These are phyloP conservation scores for Physcomitrium patens DNA, from an alignment of 225 moss, liverwort and hornwort species.

Conservation along the genomic window DNA sequence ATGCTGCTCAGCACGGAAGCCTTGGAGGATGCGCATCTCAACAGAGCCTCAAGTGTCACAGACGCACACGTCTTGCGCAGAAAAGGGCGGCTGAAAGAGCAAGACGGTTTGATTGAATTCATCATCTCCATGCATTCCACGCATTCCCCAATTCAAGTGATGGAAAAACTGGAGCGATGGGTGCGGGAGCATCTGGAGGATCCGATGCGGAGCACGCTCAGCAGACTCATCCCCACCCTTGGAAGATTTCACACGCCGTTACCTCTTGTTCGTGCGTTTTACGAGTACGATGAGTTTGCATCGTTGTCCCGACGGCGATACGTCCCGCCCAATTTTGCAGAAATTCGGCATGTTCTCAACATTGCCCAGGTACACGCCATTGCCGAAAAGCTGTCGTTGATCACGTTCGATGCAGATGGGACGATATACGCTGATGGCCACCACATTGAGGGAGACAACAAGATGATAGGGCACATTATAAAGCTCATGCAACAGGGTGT, in stretches of 20 bases:
- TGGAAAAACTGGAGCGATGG: slow-evolving; percentile 95
- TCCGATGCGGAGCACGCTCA: slow-evolving; percentile 75
- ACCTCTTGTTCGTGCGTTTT: slow-evolving; percentile 78
- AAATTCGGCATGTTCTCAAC: slow-evolving; percentile 90
- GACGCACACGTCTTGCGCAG: slow-evolving; percentile 91
- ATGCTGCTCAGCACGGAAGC: slow-evolving; percentile 91
- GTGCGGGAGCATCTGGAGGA: slow-evolving; percentile 90
- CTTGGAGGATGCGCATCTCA: slow-evolving; percentile 84
- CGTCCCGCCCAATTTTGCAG: slow-evolving; percentile 94
- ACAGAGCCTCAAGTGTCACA: slow-evolving; percentile 82
- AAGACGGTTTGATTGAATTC: slow-evolving; percentile 93
- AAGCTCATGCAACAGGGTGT: slow-evolving; percentile 76
- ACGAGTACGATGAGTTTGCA: slow-evolving; percentile 94
- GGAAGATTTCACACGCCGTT: slow-evolving; percentile 84
- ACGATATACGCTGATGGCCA: slow-evolving; percentile 94
- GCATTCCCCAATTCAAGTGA: slow-evolving; percentile 87
- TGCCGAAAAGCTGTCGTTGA: slow-evolving; percentile 70
- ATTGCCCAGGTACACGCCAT: slow-evolving; percentile 96
- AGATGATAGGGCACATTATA: slow-evolving; percentile 92
- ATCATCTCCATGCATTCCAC: slow-evolving; percentile 93
- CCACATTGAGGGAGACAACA: slow-evolving; percentile 88
- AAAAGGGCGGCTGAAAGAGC: slow-evolving; percentile 92
- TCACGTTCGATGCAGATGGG: slow-evolving; percentile 94
- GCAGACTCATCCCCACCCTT: slow-evolving; percentile 74
- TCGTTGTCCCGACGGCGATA: slow-evolving; percentile 84